Conservation (phyloP, 441 rosid genomes). For the Erodium chrysanthum region DNA sequence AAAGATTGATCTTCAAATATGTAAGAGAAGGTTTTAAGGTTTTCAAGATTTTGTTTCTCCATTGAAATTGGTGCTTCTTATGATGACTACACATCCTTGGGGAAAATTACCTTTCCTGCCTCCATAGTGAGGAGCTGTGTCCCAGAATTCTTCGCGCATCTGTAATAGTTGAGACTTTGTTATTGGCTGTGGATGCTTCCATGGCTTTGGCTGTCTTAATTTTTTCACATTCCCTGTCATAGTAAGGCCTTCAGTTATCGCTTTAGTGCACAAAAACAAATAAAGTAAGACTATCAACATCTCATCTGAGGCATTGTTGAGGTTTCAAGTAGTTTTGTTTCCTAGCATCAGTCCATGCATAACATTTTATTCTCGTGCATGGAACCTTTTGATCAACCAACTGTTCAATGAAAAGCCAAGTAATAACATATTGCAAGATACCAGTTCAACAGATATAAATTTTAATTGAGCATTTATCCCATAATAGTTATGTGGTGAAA, state of each 20-base stretch:
- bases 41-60: background rate
- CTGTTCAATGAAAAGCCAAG: background rate
- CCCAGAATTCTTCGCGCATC: constrained; percentile 93
- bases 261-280: background rate
- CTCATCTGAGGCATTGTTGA: background rate
- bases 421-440: background rate
- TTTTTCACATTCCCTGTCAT: constrained; percentile 47
- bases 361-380: background rate
- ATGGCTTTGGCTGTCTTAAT: constrained; percentile 71
- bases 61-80: background rate
- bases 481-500: background rate
- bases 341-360: background rate
- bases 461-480: background rate
- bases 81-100: background rate
- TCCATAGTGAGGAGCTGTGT: constrained; percentile 91
- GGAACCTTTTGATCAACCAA: background rate
- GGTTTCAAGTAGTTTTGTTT: background rate
- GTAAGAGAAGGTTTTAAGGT: background rate
- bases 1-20: background rate
- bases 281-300: background rate
- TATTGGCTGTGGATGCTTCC: constrained; percentile 76
- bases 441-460: background rate
- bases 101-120: constrained; percentile 57
- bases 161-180: constrained; percentile 64
- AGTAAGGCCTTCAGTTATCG: constrained; percentile 11